Evolutionary conservation across 1,284 basidiomycete genomes (phyloP).

Genomic region (Irpex sp.): DNA sequence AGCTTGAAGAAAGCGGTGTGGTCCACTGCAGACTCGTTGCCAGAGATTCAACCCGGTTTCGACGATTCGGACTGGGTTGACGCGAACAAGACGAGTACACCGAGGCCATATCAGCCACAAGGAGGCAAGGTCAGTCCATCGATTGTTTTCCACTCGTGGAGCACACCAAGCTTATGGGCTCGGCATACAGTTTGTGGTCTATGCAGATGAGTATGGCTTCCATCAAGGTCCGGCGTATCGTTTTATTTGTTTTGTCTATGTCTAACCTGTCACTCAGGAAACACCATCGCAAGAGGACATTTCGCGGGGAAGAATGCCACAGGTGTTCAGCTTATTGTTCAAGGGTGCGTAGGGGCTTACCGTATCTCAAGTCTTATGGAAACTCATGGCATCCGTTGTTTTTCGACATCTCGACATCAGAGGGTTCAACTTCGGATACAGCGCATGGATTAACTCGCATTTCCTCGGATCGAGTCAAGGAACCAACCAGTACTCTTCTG

Average conservation of each 20-base stretch:
- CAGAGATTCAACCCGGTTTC: slow-evolving; percentile 34
- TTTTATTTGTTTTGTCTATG: neutral
- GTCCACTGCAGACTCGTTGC: slow-evolving; percentile 40
- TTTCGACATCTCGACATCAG: slow-evolving; percentile 18
- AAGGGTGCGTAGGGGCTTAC: slow-evolving; percentile 29
- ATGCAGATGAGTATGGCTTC: slow-evolving; percentile 41
- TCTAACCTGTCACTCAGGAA: slow-evolving; percentile 12
- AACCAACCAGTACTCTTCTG: slow-evolving; percentile 17
- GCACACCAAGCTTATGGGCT: neutral
- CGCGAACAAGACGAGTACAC: slow-evolving; percentile 41
- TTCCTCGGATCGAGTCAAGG: slow-evolving; percentile 43
- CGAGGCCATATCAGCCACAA: slow-evolving; percentile 36
- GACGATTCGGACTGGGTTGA: slow-evolving; percentile 38
- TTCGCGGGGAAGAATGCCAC: slow-evolving; percentile 35
- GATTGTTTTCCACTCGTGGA: neutral
- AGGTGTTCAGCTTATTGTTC: slow-evolving; percentile 38
- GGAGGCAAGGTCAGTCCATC: slow-evolving; percentile 30
- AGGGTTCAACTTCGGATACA: slow-evolving; percentile 41
- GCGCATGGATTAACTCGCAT: slow-evolving; percentile 40
- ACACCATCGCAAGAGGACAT: slow-evolving; percentile 38
- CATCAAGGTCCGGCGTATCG: slow-evolving; percentile 26
- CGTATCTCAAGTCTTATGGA: neutral
- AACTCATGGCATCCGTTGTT: neutral
- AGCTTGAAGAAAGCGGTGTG: slow-evolving; percentile 32
- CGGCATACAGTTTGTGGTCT: slow-evolving; percentile 29